phyloP scores from a whole-genome alignment of 1,139 yeast species.

The Debaryomycetaceae sp. region DNA sequence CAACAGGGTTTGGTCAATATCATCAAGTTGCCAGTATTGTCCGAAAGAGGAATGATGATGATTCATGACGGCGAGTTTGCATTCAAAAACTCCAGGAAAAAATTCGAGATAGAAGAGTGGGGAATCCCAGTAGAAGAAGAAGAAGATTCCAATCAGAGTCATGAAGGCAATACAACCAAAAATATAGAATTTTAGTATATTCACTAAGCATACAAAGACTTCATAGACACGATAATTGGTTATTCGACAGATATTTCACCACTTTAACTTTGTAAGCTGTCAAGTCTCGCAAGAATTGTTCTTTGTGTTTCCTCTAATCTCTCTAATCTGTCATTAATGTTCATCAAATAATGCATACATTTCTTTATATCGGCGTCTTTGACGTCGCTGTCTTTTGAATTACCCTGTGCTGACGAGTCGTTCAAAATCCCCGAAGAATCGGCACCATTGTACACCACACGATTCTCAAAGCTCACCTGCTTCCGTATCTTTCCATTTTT shows the following conservation, averaged over 20 bases:
- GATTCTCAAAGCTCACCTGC: constrained; percentile 1
- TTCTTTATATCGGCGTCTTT: background rate
- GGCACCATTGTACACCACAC: background rate
- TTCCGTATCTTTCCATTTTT: background rate
- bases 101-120: constrained; percentile 88
- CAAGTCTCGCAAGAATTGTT: background rate
- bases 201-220: background rate
- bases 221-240: background rate
- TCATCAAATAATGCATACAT: background rate
- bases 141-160: constrained; percentile 27
- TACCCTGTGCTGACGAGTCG: background rate
- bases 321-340: background rate
- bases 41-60: constrained; percentile 80
- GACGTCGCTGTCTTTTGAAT: background rate
- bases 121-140: constrained; percentile 90
- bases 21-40: constrained; percentile 64
- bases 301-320: constrained; percentile 1
- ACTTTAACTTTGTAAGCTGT: background rate
- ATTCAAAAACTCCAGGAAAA: constrained; percentile 78
- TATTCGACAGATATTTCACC: constrained; percentile 1
- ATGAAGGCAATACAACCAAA: constrained; percentile 26
- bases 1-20: constrained; percentile 87
- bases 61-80: constrained; percentile 75
- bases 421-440: background rate
- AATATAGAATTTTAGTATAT: constrained; percentile 31